Base-by-base conservation (phyloP, 2,329 filamentous ascomycete species). In the Aspergillus fijiensis region DNA sequence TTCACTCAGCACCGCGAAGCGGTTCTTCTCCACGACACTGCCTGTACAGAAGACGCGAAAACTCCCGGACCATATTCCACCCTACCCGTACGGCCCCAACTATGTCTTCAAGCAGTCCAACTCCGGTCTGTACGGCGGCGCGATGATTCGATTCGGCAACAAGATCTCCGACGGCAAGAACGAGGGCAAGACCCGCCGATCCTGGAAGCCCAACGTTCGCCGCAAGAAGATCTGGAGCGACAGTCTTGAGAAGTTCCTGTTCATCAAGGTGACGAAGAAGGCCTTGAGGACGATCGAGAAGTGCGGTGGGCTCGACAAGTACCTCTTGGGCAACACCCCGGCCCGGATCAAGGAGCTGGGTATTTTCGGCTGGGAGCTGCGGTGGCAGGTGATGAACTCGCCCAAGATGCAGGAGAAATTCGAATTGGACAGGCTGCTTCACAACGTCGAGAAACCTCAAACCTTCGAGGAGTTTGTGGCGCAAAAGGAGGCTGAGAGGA, bases 371-470 rank as follows among this genome's bases (percentile, higher is more conserved):
- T 99, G 95, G 95, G 86, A 88, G 68, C 79, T 99, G 70, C 83
- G 95, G 65, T 97, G 92, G 90, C 85, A 90, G 63, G 81, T 99
- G 62, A 92, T 97, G 88, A 91, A 94, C 79, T 92, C 87, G 4
- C 79, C 82, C 1, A 78, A 79, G 21, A 84, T 96, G 54, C 86
- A 87, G 74, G 83, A 84, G 66, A 81, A 85, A 65, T 90, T 92
- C 71, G 84, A 48, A 74, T 78, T 53, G 83, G 96, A 79, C 27
- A 82, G 92, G 62, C 78, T 81, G 60, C 79, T 79, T 21, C 74
- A 95, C 53, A 90, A 91, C 0, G 71, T 96, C 60, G 82, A 84
- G 5, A 79, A 82, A 25, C 77, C 80, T 57, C 75, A 71, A 49
- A 68, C 72, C 6, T 73, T 79, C 58, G 77, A 76, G 31, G 76